A percentile compares a stretch with the other conserved stretches of the same genome.
phyloP scores from a whole-genome alignment of 257 asterid genomes.

The Craterostigma plantagineum region DNA sequence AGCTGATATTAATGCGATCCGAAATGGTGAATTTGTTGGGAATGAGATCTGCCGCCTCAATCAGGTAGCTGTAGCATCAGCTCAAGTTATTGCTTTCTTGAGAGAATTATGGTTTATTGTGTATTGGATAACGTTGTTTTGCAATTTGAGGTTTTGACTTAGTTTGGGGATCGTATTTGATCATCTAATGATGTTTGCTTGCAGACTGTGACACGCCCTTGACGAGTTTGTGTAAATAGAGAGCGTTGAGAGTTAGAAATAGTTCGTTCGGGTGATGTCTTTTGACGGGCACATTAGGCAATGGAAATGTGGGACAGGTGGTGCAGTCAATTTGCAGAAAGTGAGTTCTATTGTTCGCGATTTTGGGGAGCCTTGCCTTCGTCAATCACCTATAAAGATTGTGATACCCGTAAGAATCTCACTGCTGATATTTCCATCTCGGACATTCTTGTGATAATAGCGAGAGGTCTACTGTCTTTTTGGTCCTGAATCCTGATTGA shows the following conservation, averaged over 20 bases:
- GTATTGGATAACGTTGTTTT: too few species aligned
- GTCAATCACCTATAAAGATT: slow-evolving; percentile 81
- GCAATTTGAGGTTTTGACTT: too few species aligned
- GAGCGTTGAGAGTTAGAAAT: not conserved
- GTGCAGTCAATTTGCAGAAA: slow-evolving; percentile 54
- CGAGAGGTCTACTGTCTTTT: not conserved
- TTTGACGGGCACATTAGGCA: slow-evolving; percentile 50
- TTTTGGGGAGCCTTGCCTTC: slow-evolving; percentile 93
- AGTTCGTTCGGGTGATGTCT: slow-evolving; percentile 48
- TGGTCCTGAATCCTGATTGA: not conserved
- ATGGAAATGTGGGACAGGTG: slow-evolving; percentile 83
- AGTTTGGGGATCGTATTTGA: too few species aligned
- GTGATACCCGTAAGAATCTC: slow-evolving; percentile 43
- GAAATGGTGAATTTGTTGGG: too few species aligned
- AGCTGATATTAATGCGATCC: too few species aligned
- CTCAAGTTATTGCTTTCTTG: too few species aligned
- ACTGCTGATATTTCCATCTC: slow-evolving; percentile 1
- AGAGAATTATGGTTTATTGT: too few species aligned
- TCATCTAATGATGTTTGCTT: too few species aligned
- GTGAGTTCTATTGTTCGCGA: slow-evolving; percentile 83
- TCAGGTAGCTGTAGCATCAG: too few species aligned
- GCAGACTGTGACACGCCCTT: too few species aligned
- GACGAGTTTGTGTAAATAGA: too few species aligned
- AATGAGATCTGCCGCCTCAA: too few species aligned
- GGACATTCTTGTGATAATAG: not conserved